A percentile compares a stretch with the other conserved stretches of the same genome.
These are phyloP conservation scores for Calonectria montana DNA, from an alignment of 2,329 filamentous ascomycete genomes.

Conservation along the genomic window DNA sequence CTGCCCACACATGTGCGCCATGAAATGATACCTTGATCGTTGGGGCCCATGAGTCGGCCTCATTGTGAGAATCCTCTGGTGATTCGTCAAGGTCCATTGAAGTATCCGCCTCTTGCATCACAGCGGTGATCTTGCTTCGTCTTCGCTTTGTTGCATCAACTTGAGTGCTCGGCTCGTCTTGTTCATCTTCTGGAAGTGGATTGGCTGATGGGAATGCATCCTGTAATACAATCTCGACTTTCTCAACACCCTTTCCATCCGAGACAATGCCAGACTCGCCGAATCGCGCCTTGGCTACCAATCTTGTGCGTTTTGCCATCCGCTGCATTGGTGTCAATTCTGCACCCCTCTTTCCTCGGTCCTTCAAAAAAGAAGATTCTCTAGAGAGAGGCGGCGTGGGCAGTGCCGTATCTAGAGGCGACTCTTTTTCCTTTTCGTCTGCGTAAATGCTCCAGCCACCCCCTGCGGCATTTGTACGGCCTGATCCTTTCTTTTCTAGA, in stretches of 20 bases:
- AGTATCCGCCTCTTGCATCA: slow-evolving; percentile 44
- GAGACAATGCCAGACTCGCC: slow-evolving; percentile 67
- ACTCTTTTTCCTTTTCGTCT: slow-evolving; percentile 66
- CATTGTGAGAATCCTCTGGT: slow-evolving; percentile 36
- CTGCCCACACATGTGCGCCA: slow-evolving; percentile 83
- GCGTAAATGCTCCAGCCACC: slow-evolving; percentile 86
- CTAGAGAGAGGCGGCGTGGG: slow-evolving; percentile 59
- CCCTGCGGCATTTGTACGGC: slow-evolving; percentile 76
- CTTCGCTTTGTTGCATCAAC: slow-evolving; percentile 29
- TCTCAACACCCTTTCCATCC: slow-evolving; percentile 72
- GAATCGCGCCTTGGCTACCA: slow-evolving; percentile 76
- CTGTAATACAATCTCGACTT: slow-evolving; percentile 68
- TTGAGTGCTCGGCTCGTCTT: slow-evolving; percentile 28
- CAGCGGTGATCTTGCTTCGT: slow-evolving; percentile 51
- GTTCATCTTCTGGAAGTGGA: slow-evolving; percentile 35
- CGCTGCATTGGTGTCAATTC: slow-evolving; percentile 44
- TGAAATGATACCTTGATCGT: slow-evolving; percentile 74
- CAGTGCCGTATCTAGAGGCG: slow-evolving; percentile 65
- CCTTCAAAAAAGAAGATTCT: slow-evolving; percentile 43
- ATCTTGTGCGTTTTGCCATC: slow-evolving; percentile 67
- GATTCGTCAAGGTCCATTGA: slow-evolving; percentile 36
- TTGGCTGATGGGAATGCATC: slow-evolving; percentile 62
- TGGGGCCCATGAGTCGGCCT: slow-evolving; percentile 45
- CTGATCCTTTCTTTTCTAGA: slow-evolving; percentile 75
- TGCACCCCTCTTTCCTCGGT: slow-evolving; percentile 42